Evolutionary conservation across 2,329 filamentous ascomycete genomes (phyloP).

Genomic region (Beauveria sp.): DNA sequence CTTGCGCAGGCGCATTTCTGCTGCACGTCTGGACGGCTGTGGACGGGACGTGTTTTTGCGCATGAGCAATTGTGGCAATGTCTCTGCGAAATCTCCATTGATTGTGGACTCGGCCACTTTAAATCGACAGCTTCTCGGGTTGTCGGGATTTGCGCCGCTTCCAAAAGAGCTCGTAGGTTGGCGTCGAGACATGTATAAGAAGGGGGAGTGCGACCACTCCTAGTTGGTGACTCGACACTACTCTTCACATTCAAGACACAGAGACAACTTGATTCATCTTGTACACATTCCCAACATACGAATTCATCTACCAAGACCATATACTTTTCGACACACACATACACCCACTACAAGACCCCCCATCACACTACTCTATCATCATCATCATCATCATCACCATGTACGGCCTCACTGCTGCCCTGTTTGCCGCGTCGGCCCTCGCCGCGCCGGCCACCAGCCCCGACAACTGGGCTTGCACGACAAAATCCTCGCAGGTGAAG

Average conservation of each 20-base stretch:
- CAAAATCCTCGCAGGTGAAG: conserved; percentile 14
- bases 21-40: too few relatives aligned
- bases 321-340: not conserved
- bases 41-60: too few relatives aligned
- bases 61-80: too few relatives aligned
- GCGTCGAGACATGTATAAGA: conserved; percentile 6
- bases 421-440: conserved; percentile 20
- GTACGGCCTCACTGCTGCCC: conserved; percentile 15
- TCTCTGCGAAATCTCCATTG: too few relatives aligned
- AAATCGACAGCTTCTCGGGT: not conserved
- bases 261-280: not conserved
- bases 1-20: too few relatives aligned
- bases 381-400: conserved; percentile 12
- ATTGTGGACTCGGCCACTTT: too few relatives aligned
- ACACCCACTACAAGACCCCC: not conserved
- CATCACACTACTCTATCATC: not conserved
- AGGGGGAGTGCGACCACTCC: not conserved
- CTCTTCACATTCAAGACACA: not conserved
- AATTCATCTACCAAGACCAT: not conserved
- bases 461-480: conserved; percentile 15
- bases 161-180: not conserved
- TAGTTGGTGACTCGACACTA: not conserved
- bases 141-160: not conserved
- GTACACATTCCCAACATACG: not conserved
- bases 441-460: conserved; percentile 15